These are phyloP conservation scores for Abrus pulchellus DNA, from an alignment of 306 rosid species.

Conservation along the genomic window DNA sequence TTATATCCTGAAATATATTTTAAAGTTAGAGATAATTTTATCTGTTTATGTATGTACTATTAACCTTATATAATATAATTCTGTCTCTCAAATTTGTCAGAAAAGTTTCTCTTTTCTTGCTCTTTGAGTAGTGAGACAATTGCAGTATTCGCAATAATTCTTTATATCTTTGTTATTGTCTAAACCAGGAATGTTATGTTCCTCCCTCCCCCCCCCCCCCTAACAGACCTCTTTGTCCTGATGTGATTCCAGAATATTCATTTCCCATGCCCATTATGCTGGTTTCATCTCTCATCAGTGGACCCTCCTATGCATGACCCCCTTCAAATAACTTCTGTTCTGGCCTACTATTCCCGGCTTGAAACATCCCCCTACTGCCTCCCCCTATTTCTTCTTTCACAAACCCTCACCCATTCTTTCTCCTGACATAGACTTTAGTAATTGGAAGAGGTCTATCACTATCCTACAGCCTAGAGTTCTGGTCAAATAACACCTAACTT, in stretches of 20 bases:
- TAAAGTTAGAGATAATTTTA: too few species aligned
- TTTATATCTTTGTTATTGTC: too few species aligned
- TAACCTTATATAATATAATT: too few species aligned
- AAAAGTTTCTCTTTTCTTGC: too few species aligned
- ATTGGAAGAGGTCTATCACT: not conserved
- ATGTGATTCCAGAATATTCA: not conserved
- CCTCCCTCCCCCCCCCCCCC: too few species aligned
- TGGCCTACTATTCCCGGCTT: not conserved
- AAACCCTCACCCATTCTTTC: not conserved
- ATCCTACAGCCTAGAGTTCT: slow-evolving; percentile 12
- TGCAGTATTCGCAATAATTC: too few species aligned
- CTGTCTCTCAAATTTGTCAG: too few species aligned
- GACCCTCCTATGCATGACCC: not conserved
- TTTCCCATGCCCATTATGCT: slow-evolving; percentile 16
- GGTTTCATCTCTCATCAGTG: not conserved
- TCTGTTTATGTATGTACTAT: too few species aligned
- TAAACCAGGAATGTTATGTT: too few species aligned
- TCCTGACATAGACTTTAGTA: not conserved
- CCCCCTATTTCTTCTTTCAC: slow-evolving; percentile 1
- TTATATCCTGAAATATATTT: too few species aligned
- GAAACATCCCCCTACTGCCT: not conserved
- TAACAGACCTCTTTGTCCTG: not conserved
- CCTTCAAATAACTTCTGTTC: not conserved
- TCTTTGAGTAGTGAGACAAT: too few species aligned
- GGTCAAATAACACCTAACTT: not conserved